Evolutionary conservation across 1,139 yeast species (phyloP).

Genomic region (Pneumocystis jirovecii): DNA sequence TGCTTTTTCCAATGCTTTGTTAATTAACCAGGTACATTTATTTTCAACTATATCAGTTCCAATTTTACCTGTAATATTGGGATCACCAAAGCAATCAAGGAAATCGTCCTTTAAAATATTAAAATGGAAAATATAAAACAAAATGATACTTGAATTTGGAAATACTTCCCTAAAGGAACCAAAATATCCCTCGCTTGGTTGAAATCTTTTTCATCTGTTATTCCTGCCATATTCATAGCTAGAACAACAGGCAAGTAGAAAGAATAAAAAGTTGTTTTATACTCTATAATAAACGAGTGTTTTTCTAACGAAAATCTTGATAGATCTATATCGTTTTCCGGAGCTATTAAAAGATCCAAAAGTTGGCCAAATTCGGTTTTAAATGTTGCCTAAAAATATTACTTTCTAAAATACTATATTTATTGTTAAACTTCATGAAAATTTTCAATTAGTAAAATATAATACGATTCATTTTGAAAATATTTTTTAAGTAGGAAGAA

Average conservation of each 20-base stretch:
- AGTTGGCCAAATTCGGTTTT: constrained; percentile 96
- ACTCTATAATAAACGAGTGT: constrained; percentile 89
- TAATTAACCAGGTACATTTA: constrained; percentile 96
- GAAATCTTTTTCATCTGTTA: constrained; percentile 53
- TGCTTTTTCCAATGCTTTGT: constrained; percentile 73
- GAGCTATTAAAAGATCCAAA: constrained; percentile 89
- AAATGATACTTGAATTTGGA: constrained; percentile 66
- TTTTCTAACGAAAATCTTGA: constrained; percentile 71
- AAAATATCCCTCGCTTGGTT: constrained; percentile 78
- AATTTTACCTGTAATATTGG: constrained; percentile 93
- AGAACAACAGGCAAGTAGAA: constrained; percentile 95
- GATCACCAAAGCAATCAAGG: constrained; percentile 94
- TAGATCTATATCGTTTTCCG: constrained; percentile 84
- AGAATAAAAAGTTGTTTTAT: constrained; percentile 94
- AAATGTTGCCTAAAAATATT: constrained; percentile 51
- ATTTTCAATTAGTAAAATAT: constrained; percentile 78
- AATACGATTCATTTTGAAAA: constrained; percentile 67
- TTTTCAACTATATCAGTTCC: constrained; percentile 98
- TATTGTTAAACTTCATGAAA: constrained; percentile 34
- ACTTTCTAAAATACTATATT: no score
- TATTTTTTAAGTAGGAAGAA: constrained; percentile 78
- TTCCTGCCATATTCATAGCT: constrained; percentile 87
- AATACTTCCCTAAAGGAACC: constrained; percentile 93
- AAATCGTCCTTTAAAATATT: constrained; percentile 46
- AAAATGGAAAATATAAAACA: background rate